phyloP scores from a whole-genome alignment of 1,284 basidiomycete genomes.

The Fomitopsis palustris region DNA sequence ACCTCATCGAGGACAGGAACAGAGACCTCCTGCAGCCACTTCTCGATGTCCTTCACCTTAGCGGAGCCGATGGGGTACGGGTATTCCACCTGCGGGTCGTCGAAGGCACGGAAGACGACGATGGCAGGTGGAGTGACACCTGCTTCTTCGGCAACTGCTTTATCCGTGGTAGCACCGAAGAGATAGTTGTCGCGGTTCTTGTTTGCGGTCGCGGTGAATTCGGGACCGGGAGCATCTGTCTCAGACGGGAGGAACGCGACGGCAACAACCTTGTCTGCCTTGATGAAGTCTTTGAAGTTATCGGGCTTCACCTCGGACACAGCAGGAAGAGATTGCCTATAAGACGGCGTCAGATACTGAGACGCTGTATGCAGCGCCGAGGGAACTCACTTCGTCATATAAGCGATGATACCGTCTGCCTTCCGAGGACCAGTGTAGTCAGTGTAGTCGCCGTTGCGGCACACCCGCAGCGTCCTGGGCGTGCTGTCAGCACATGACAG shows the following conservation, averaged over 20 bases:
- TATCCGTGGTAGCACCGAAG: constrained; percentile 84
- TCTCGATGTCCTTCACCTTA: constrained; percentile 60
- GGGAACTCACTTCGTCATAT: constrained; percentile 88
- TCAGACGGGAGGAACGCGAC: constrained; percentile 79
- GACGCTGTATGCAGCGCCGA: constrained; percentile 9
- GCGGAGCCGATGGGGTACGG: constrained; percentile 61
- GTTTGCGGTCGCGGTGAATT: constrained; percentile 81
- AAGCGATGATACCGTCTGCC: constrained; percentile 94
- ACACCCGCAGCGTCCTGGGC: constrained; percentile 81
- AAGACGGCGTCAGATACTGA: constrained; percentile 8
- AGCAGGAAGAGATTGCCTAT: constrained; percentile 93
- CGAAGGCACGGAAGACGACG: constrained; percentile 92
- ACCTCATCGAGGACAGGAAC: constrained; percentile 93
- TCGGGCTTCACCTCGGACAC: constrained; percentile 76
- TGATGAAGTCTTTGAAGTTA: constrained; percentile 85
- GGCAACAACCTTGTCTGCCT: constrained; percentile 88
- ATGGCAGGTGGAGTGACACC: constrained; percentile 80
- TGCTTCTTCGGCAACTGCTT: constrained; percentile 63
- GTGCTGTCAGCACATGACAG: not conserved
- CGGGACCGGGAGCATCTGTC: constrained; percentile 63
- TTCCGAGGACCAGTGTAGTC: constrained; percentile 91
- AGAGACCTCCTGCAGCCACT: constrained; percentile 83
- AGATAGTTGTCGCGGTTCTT: constrained; percentile 90
- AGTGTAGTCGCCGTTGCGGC: constrained; percentile 76
- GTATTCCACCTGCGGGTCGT: constrained; percentile 78